A percentile compares a stretch with the other conserved stretches of the same genome.
Evolutionary conservation across 2,329 filamentous ascomycete species (phyloP).

Genomic region (Neurospora crassa): DNA sequence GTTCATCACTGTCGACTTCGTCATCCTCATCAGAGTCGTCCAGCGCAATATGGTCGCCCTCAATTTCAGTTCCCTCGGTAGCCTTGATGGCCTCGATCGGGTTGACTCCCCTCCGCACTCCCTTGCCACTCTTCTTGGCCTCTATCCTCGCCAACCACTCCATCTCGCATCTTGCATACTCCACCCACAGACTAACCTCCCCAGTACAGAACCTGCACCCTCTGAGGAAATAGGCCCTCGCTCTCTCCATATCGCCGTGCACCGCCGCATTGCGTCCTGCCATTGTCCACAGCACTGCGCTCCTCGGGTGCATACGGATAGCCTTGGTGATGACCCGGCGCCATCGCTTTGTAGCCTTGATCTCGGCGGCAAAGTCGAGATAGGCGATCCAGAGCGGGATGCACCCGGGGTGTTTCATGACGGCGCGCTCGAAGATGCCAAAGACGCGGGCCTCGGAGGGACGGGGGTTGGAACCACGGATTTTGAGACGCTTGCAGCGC

Average conservation of each 20-base stretch:
- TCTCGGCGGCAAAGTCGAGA: slow-evolving; percentile 66
- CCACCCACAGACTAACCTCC: slow-evolving; percentile 68
- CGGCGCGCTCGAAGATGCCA: slow-evolving; percentile 79
- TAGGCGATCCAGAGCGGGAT: slow-evolving; percentile 82
- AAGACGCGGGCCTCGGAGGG: slow-evolving; percentile 76
- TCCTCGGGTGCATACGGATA: slow-evolving; percentile 76
- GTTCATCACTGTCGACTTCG: slow-evolving; percentile 34
- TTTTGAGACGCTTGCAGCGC: slow-evolving; percentile 69
- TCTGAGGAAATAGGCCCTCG: slow-evolving; percentile 76
- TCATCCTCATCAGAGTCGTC: slow-evolving; percentile 40
- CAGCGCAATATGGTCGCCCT: slow-evolving; percentile 29
- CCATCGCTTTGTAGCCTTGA: slow-evolving; percentile 57
- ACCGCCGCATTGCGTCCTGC: slow-evolving; percentile 70
- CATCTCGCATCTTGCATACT: slow-evolving; percentile 88
- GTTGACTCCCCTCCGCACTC: slow-evolving; percentile 26
- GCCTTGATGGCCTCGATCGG: slow-evolving; percentile 29
- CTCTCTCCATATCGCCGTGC: slow-evolving; percentile 78
- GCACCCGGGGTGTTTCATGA: slow-evolving; percentile 74
- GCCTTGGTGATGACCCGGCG: slow-evolving; percentile 57
- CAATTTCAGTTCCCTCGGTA: slow-evolving; percentile 38
- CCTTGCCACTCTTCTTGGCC: slow-evolving; percentile 48
- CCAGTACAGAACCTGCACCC: slow-evolving; percentile 82
- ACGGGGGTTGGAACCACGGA: slow-evolving; percentile 59
- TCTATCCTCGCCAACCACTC: slow-evolving; percentile 80
- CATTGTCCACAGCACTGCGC: slow-evolving; percentile 76